phyloP scores from a whole-genome alignment of 495 filamentous ascomycete species.

The Penicillium odoratum region DNA sequence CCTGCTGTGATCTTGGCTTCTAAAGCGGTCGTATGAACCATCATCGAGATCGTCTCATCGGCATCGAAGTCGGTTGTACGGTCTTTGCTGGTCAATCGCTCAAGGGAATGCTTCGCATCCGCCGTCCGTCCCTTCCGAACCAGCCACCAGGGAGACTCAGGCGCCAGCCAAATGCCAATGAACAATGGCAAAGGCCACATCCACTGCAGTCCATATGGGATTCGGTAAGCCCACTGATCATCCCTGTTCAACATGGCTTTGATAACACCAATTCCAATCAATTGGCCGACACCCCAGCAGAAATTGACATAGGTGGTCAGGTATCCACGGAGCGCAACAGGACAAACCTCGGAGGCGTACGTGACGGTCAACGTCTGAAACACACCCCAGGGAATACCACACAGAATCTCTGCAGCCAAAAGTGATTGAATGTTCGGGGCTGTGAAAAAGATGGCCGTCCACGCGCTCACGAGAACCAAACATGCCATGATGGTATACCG shows the following conservation, averaged over 20 bases:
- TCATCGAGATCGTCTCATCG: constrained; percentile 79
- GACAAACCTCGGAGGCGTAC: constrained; percentile 79
- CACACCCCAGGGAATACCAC: constrained; percentile 79
- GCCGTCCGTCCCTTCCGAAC: constrained; percentile 68
- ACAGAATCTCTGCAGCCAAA: constrained; percentile 72
- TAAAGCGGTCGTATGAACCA: constrained; percentile 76
- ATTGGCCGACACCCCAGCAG: constrained; percentile 78
- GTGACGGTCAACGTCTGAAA: constrained; percentile 80
- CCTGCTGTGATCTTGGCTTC: constrained; percentile 68
- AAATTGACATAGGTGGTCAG: constrained; percentile 81
- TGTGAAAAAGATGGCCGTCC: constrained; percentile 77
- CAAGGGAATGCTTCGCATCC: constrained; percentile 66
- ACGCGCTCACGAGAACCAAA: constrained; percentile 62
- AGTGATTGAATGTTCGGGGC: constrained; percentile 67
- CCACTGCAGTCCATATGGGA: constrained; percentile 77
- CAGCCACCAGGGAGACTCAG: constrained; percentile 83
- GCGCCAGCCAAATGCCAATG: constrained; percentile 67
- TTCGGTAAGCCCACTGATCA: constrained; percentile 67
- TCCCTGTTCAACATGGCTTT: constrained; percentile 57
- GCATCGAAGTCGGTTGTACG: constrained; percentile 63
- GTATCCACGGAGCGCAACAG: constrained; percentile 69
- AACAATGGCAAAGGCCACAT: constrained; percentile 80
- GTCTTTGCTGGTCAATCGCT: constrained; percentile 61
- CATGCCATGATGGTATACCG: constrained; percentile 69
- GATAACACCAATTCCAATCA: constrained; percentile 74